Evolutionary conservation across 306 rosid genomes (phyloP).

Genomic region (Sicyos edulis): DNA sequence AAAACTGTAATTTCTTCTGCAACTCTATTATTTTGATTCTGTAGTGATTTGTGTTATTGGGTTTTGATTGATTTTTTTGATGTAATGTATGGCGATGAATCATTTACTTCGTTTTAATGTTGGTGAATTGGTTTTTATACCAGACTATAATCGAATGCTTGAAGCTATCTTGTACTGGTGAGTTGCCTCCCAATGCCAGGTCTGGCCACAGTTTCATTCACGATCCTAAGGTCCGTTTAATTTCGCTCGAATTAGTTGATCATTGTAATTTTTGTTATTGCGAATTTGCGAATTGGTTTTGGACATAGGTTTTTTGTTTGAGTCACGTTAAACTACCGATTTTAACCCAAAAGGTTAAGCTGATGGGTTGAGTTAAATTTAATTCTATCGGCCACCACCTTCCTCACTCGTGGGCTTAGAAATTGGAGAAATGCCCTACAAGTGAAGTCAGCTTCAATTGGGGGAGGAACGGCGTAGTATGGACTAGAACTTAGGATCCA

Average conservation of each 20-base stretch:
- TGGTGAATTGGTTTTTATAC: neutral
- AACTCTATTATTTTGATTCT: neutral
- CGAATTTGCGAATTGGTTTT: no score
- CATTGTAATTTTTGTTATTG: no score
- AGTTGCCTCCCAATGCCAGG: slow-evolving; percentile 93
- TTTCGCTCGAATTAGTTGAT: neutral
- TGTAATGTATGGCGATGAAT: neutral
- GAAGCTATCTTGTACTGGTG: slow-evolving; percentile 97
- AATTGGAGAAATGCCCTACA: no score
- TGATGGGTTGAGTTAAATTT: no score
- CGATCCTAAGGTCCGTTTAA: slow-evolving; percentile 71
- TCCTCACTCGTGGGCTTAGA: no score
- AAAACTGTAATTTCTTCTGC: slow-evolving; percentile 46
- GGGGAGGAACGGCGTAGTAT: no score
- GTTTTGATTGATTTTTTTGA: neutral
- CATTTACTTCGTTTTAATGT: neutral
- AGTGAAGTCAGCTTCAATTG: no score
- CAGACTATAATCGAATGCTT: slow-evolving; percentile 89
- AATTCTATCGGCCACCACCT: no score
- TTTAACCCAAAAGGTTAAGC: no score
- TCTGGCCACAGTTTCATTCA: slow-evolving; percentile 97
- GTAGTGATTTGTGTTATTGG: neutral
- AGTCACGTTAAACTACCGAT: no score
- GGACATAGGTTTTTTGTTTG: no score
- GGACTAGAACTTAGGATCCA: no score